Percentiles rank a stretch among this genome's conserved stretches.
phyloP scores from a whole-genome alignment of 2,329 filamentous ascomycete genomes.

The Claviceps paspali region DNA sequence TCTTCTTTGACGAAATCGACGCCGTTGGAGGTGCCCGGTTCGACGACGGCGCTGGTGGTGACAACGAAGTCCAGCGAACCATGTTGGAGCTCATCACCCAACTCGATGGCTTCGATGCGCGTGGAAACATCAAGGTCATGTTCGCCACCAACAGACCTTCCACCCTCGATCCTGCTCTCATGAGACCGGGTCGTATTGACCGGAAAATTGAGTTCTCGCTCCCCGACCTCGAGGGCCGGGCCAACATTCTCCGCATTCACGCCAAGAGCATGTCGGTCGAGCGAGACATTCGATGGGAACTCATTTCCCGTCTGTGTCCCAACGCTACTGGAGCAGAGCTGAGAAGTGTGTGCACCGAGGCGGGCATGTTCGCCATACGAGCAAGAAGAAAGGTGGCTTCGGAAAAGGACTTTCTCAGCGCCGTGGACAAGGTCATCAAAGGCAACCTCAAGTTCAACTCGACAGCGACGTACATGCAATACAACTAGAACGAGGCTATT shows the following conservation, averaged over 20 bases:
- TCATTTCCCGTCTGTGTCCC: constrained; percentile 91
- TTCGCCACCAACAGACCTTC: constrained; percentile 95
- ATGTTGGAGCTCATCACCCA: constrained; percentile 98
- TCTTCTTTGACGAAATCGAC: constrained; percentile 94
- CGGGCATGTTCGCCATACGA: constrained; percentile 95
- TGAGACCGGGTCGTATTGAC: constrained; percentile 94
- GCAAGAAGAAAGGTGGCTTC: constrained; percentile 92
- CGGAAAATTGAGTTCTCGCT: constrained; percentile 98
- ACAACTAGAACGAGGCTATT: constrained; percentile 53
- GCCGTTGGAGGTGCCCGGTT: constrained; percentile 92
- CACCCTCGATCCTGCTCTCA: constrained; percentile 88
- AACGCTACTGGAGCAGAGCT: constrained; percentile 95
- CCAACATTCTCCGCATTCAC: constrained; percentile 95
- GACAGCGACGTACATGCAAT: constrained; percentile 95
- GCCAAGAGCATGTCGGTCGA: constrained; percentile 99
- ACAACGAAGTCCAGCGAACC: constrained; percentile 94
- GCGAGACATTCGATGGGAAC: constrained; percentile 95
- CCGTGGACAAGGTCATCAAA: constrained; percentile 99
- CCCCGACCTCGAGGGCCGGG: constrained; percentile 89
- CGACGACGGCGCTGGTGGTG: constrained; percentile 88
- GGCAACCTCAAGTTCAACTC: constrained; percentile 99
- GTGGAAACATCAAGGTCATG: constrained; percentile 99
- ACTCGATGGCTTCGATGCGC: constrained; percentile 86
- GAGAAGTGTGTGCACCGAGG: constrained; percentile 91
- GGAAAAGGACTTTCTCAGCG: constrained; percentile 96